A percentile compares a stretch with the other conserved stretches of the same genome.
Conservation (phyloP, 2,329 filamentous ascomycete genomes). For the Colletotrichum sp. region DNA sequence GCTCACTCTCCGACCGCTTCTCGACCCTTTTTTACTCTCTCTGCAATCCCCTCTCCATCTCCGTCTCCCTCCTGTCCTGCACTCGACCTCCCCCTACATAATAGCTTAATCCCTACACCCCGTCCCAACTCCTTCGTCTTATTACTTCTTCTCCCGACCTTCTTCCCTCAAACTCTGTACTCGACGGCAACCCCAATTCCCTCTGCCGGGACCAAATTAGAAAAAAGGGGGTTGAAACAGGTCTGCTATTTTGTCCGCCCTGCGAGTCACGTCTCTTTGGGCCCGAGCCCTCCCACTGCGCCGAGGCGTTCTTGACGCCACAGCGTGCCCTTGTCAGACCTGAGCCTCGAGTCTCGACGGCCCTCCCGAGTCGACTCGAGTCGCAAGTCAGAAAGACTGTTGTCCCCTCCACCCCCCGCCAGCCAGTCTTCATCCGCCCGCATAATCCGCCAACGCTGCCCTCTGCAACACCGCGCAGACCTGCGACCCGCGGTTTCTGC, state of each 20-base stretch:
- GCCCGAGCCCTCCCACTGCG: constrained; percentile 21
- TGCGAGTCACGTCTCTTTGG: constrained; percentile 20
- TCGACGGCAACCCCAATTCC: background rate
- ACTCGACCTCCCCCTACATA: constrained; percentile 13
- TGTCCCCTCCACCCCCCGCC: background rate
- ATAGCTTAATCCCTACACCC: constrained; percentile 19
- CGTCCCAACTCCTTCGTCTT: constrained; percentile 14
- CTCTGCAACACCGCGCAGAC: background rate
- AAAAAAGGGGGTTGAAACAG: constrained; percentile 21
- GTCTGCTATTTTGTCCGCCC: constrained; percentile 26
- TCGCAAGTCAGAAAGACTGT: background rate
- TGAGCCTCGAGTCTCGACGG: constrained; percentile 7
- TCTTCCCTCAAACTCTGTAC: constrained; percentile 1
- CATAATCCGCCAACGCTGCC: constrained; percentile 10
- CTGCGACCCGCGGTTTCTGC: background rate
- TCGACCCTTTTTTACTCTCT: background rate
- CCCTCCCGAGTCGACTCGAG: constrained; percentile 14
- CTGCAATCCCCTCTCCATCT: background rate
- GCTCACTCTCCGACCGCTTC: constrained; percentile 3
- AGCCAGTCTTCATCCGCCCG: background rate
- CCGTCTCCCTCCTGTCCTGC: background rate
- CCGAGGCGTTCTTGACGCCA: constrained; percentile 26
- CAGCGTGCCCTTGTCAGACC: constrained; percentile 20
- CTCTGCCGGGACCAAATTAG: background rate
- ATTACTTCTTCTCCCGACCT: background rate